Percentiles rank a stretch among this genome's conserved stretches.
Evolutionary conservation across 164 flowering plant genomes (phyloP).

Genomic region (Akebia trifoliata): DNA sequence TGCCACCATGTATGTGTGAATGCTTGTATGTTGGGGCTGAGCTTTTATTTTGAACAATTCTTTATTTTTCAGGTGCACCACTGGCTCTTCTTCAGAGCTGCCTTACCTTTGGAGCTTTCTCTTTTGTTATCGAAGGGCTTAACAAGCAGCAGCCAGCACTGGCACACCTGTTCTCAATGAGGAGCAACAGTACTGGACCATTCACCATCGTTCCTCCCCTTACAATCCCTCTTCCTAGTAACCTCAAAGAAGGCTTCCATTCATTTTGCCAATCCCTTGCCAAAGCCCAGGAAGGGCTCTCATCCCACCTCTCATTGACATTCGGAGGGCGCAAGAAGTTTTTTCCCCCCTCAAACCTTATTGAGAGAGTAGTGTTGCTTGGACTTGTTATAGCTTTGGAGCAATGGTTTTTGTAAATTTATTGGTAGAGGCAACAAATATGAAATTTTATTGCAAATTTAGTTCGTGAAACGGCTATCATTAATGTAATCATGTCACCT

Average conservation of each 20-base stretch:
- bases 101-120: slow-evolving; percentile 81
- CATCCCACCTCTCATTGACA: slow-evolving; percentile 19
- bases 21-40: background rate
- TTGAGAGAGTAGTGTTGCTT: slow-evolving; percentile 1
- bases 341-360: background rate
- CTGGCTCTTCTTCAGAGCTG: slow-evolving; percentile 77
- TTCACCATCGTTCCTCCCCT: slow-evolving; percentile 35
- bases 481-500: too few species aligned
- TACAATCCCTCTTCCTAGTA: slow-evolving; percentile 62
- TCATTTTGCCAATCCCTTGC: slow-evolving; percentile 46
- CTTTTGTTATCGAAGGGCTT: slow-evolving; percentile 62
- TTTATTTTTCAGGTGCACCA: slow-evolving; percentile 66
- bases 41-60: background rate
- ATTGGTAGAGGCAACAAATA: background rate
- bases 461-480: too few species aligned
- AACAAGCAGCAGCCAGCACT: slow-evolving; percentile 78
- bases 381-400: background rate
- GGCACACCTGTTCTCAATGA: slow-evolving; percentile 36
- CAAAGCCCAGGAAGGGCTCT: slow-evolving; percentile 24
- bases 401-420: background rate
- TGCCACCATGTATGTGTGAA: background rate
- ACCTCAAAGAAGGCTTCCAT: slow-evolving; percentile 58
- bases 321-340: too few species aligned
- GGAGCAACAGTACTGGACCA: slow-evolving; percentile 9
- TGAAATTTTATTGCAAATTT: too few species aligned